Conservation (phyloP, 257 asterid species). For the Nicotiana noctiflora region DNA sequence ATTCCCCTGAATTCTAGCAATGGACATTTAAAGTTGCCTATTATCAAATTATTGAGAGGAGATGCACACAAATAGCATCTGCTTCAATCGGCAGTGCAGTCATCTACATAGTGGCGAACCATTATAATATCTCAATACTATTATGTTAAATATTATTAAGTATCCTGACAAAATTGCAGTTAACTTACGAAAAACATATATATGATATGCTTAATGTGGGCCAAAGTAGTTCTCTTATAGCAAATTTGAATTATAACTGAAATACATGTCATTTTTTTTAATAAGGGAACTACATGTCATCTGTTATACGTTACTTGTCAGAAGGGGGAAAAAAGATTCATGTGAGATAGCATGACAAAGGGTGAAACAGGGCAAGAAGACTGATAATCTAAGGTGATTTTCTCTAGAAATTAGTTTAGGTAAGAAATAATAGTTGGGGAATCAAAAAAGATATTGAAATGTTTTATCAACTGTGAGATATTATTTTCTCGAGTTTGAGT, state of each 20-base stretch:
- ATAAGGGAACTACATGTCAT: not conserved
- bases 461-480: not conserved
- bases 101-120: not conserved
- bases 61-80: not conserved
- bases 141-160: too few species aligned
- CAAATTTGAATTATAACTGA: too few species aligned
- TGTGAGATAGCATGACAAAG: not conserved
- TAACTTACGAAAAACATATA: not conserved
- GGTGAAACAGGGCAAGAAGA: not conserved
- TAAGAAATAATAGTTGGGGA: not conserved
- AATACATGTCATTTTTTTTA: not conserved
- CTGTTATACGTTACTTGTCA: not conserved
- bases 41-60: not conserved
- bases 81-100: not conserved
- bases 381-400: not conserved
- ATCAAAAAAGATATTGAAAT: not conserved
- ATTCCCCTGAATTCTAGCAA: not conserved
- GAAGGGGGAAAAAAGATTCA: not conserved
- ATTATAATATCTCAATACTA: not conserved
- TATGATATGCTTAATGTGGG: too few species aligned
- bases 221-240: too few species aligned
- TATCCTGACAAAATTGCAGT: not conserved
- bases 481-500: not conserved
- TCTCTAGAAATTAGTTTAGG: not conserved
- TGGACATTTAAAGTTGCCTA: not conserved